Base-by-base conservation (phyloP, 257 asterid species). In the Solanum sitiens region DNA sequence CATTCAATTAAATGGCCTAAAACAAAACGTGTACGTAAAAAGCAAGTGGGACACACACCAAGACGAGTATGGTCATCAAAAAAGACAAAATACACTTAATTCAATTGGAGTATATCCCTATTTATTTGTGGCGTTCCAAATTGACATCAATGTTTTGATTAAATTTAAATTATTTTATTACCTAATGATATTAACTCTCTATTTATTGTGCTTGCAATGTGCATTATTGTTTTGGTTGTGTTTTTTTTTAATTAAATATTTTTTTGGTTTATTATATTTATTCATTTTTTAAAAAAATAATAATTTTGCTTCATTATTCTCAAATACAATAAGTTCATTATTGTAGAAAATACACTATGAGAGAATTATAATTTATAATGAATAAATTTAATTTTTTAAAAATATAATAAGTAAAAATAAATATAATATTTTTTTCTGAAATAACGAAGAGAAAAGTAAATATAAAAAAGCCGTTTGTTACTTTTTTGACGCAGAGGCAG, bases 61-160 rank as follows among this genome's bases (percentile, higher is more conserved):
- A 9, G 27, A 7, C 18, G 32, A 16, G n/a, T 74, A 7, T 39
- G 32, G 20, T 39, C 83, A 74, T 11, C 7, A 18, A 30, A 30
- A 32, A 32, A 15, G 77, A 71, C 42, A 71, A 74, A 74, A 37
- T 74, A 47, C 79, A 72, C 53, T 20, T 39, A 21, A 74, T 74
- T 74, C 83, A 23, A 74, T 74, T 20, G 39, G 7, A 37, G 39
- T 6, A 53, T 53, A 18, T 56, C 65, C 25, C 63, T 2, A 53
- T 53, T 6, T 50, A 50, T 50, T 50, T 16, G 61, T 50, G 23
- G 23, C 0, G 3, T 16, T 50, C 0, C 0, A 1, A 5, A 50
- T 50, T 50, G 0, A 3, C 8, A 50, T 50, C 0, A 1, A 0
- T 15, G 23, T 0, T 53, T 16, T 0, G 4, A 53, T 0, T 53